Evolutionary conservation across 441 rosid species (phyloP).

Genomic region (Jatropha multifida): DNA sequence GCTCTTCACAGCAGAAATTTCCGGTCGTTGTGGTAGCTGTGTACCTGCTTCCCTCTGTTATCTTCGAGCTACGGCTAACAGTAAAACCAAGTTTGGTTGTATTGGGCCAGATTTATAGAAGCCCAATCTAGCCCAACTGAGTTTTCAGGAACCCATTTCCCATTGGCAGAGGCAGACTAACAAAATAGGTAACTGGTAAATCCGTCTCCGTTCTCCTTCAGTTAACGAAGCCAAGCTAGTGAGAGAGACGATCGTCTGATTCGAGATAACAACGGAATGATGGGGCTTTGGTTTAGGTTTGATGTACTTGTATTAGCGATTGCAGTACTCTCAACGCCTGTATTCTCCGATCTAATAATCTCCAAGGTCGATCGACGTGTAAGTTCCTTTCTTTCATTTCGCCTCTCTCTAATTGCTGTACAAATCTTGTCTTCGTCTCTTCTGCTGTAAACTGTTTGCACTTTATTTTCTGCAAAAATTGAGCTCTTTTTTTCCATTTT

Average conservation of each 20-base stretch:
- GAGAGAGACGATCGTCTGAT: not conserved
- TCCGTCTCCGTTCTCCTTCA: not conserved
- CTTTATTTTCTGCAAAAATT: not conserved
- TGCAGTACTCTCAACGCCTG: constrained; percentile 49
- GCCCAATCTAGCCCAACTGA: not conserved
- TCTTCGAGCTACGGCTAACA: not conserved
- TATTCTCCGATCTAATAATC: constrained; percentile 71
- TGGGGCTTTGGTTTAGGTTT: constrained; percentile 41
- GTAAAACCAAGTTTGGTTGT: not conserved
- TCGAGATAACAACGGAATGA: constrained; percentile 3
- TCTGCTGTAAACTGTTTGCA: not conserved
- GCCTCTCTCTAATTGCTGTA: not conserved
- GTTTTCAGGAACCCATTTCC: not conserved
- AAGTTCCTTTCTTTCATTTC: constrained; percentile 34
- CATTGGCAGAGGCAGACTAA: not conserved
- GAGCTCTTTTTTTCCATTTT: not conserved
- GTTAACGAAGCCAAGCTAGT: not conserved
- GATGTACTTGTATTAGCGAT: constrained; percentile 41
- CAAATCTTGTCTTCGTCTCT: not conserved
- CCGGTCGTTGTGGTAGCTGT: not conserved
- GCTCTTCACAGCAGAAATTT: not conserved
- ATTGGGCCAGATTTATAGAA: not conserved
- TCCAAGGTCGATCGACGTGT: constrained; percentile 93
- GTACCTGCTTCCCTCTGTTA: not conserved
- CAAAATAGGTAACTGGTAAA: not conserved